These are phyloP conservation scores for Garcia nutans DNA, from an alignment of 345 rosid species.

Conservation along the genomic window DNA sequence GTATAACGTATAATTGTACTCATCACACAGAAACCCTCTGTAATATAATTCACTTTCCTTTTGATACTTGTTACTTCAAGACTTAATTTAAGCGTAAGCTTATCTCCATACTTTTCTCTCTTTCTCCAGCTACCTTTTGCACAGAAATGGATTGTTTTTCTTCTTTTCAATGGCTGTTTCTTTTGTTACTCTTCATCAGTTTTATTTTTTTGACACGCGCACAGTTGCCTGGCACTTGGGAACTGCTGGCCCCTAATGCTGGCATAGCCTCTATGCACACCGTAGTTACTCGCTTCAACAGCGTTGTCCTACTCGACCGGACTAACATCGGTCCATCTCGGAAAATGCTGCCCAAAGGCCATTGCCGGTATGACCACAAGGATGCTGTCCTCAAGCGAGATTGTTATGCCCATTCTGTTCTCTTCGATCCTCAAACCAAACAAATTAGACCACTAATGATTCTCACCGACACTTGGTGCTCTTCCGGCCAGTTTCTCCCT, in stretches of 20 bases:
- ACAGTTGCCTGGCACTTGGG: conserved; percentile 84
- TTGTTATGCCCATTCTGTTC: conserved; percentile 59
- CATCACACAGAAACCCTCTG: too few relatives aligned
- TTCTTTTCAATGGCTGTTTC: conserved; percentile 17
- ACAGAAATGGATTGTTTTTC: conserved; percentile 14
- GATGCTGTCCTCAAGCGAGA: conserved; percentile 59
- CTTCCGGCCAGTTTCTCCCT: conserved; percentile 34
- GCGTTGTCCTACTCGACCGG: conserved; percentile 80
- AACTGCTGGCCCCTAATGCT: conserved; percentile 58
- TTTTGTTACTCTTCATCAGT: conserved; percentile 6
- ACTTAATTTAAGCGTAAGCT: neutral
- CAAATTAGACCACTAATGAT: conserved; percentile 24
- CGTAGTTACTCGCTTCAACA: conserved; percentile 91
- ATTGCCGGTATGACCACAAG: conserved; percentile 54
- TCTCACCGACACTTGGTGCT: conserved; percentile 40
- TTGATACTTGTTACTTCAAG: neutral
- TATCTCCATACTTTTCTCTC: neutral
- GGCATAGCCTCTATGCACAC: conserved; percentile 97
- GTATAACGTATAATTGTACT: neutral
- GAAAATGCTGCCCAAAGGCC: conserved; percentile 49
- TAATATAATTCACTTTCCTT: neutral
- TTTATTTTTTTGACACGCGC: conserved; percentile 26
- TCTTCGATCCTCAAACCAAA: conserved; percentile 22
- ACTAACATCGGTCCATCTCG: conserved; percentile 83
- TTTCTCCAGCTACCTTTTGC: neutral